phyloP scores from a whole-genome alignment of 768 basidiomycete genomes.

The Hericium coralloides region DNA sequence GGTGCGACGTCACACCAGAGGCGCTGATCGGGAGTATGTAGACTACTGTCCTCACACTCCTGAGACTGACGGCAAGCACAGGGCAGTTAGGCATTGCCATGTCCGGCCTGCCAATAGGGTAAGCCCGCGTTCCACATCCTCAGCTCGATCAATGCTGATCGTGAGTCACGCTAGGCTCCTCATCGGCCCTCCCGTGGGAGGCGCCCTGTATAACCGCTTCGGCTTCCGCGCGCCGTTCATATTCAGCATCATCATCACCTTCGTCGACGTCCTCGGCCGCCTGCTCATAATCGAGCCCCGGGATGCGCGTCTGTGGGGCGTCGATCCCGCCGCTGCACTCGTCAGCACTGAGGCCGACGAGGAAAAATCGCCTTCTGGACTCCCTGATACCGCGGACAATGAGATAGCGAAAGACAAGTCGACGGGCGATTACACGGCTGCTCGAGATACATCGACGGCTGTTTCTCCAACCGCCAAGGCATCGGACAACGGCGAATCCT shows the following conservation, averaged over 20 bases:
- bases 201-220: constrained; percentile 26
- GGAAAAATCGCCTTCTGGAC: neutral
- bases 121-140: constrained; percentile 1
- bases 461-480: neutral
- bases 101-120: constrained; percentile 31
- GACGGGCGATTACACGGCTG: neutral
- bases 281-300: constrained; percentile 29
- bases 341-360: neutral
- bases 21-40: constrained; percentile 26
- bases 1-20: constrained; percentile 30
- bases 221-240: constrained; percentile 32
- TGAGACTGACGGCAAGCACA: constrained; percentile 3
- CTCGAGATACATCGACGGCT: neutral
- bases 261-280: constrained; percentile 27
- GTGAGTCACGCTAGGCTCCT: constrained; percentile 21
- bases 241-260: constrained; percentile 25
- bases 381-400: too few species aligned
- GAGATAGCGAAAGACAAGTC: neutral
- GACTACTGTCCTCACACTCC: neutral
- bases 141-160: neutral
- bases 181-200: constrained; percentile 30
- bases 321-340: constrained; percentile 13
- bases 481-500: too few species aligned
- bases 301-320: constrained; percentile 24
- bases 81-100: constrained; percentile 32